phyloP scores from a whole-genome alignment of 129 eudicot species.

The Tagetes patula region DNA sequence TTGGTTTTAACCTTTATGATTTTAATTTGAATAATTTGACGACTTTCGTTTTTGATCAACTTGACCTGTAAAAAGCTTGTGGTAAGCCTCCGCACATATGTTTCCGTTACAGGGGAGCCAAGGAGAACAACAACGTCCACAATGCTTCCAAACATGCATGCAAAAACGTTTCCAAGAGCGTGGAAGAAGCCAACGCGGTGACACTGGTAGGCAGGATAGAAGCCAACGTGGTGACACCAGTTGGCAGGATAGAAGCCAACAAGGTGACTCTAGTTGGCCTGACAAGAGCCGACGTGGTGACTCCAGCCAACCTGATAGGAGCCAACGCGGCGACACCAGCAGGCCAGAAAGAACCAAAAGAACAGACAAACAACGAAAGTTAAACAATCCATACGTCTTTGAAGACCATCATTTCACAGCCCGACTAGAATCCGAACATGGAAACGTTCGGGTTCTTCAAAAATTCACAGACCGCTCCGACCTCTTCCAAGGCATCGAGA shows the following conservation, averaged over 20 bases:
- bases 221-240: not conserved
- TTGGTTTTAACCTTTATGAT: too few species aligned
- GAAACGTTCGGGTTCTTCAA: slow-evolving; percentile 50
- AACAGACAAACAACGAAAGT: slow-evolving; percentile 18
- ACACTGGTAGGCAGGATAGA: not conserved
- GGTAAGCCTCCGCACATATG: not conserved
- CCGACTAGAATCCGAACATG: slow-evolving; percentile 41
- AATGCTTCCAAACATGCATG: slow-evolving; percentile 31
- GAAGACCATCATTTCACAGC: slow-evolving; percentile 59
- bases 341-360: not conserved
- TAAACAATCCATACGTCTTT: slow-evolving; percentile 58
- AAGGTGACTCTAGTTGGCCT: not conserved
- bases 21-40: too few species aligned
- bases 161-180: slow-evolving; percentile 18
- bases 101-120: slow-evolving; percentile 21
- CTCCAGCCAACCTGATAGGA: not conserved
- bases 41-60: too few species aligned
- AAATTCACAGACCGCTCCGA: slow-evolving; percentile 63
- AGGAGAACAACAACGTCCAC: slow-evolving; percentile 28
- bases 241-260: not conserved
- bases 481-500: slow-evolving; percentile 54
- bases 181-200: not conserved
- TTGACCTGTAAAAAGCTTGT: too few species aligned
- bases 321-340: not conserved
- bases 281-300: slow-evolving; percentile 1